These are phyloP conservation scores for Candida tammaniensis DNA, from an alignment of 805 yeast genomes.

Conservation along the genomic window DNA sequence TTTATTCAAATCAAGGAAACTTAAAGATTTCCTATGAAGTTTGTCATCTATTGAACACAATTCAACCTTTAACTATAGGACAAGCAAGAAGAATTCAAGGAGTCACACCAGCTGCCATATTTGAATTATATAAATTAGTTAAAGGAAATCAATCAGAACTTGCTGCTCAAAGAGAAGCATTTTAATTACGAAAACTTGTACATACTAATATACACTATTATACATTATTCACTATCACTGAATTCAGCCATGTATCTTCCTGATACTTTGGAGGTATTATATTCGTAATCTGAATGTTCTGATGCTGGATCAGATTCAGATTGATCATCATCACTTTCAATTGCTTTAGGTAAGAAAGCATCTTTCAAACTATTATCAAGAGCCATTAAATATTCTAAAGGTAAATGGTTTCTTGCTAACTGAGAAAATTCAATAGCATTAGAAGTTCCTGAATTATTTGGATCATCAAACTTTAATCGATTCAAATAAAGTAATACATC, in stretches of 20 bases:
- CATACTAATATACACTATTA: slow-evolving; percentile 11
- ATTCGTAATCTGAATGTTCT: too few species aligned
- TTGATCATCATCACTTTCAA: too few species aligned
- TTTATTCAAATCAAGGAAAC: slow-evolving; percentile 54
- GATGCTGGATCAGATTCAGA: too few species aligned
- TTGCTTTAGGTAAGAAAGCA: slow-evolving; percentile 1
- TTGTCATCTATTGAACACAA: slow-evolving; percentile 60
- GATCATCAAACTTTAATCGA: slow-evolving; percentile 23
- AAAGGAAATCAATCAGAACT: slow-evolving; percentile 26
- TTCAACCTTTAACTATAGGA: slow-evolving; percentile 87
- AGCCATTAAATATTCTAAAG: slow-evolving; percentile 32
- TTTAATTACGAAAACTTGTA: background rate
- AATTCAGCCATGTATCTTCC: background rate
- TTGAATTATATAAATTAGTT: slow-evolving; percentile 66
- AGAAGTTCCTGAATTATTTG: slow-evolving; percentile 9
- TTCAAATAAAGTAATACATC: slow-evolving; percentile 36
- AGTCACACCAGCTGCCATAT: slow-evolving; percentile 88
- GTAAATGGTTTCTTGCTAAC: slow-evolving; percentile 34
- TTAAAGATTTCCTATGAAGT: slow-evolving; percentile 71
- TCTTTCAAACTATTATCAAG: slow-evolving; percentile 28
- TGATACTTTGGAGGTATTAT: too few species aligned
- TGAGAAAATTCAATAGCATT: slow-evolving; percentile 23
- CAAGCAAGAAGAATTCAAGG: slow-evolving; percentile 96
- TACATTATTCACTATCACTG: slow-evolving; percentile 9
- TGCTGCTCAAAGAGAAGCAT: slow-evolving; percentile 15